Evolutionary conservation across 257 asterid genomes (phyloP).

Genomic region (Nicotiana paniculata): DNA sequence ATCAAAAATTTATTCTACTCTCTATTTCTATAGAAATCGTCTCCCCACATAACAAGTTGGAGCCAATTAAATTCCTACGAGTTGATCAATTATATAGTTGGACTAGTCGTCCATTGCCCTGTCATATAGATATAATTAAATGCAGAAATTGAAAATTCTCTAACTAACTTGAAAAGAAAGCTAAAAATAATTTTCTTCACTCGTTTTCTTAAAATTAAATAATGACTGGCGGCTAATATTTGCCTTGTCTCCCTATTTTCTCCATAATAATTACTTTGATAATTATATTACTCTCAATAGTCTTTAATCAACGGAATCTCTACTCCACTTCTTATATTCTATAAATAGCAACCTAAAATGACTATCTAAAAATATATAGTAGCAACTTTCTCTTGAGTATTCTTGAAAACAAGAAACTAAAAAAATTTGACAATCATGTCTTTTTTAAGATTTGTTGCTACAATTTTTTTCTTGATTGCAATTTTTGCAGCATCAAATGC

Average conservation of each 20-base stretch:
- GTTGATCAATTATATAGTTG: too few species aligned
- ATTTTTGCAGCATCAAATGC: conserved; percentile 2
- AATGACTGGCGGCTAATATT: background rate
- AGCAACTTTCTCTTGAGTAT: background rate
- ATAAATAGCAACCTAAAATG: conserved; percentile 1
- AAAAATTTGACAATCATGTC: background rate
- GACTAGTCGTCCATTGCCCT: background rate
- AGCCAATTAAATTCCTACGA: background rate
- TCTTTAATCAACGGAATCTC: too few species aligned
- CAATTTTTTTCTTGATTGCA: background rate
- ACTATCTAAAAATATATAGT: background rate
- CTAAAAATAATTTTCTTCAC: background rate
- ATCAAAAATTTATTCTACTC: background rate
- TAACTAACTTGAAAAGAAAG: background rate
- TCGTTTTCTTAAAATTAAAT: background rate
- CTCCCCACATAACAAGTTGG: background rate
- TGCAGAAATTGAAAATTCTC: background rate
- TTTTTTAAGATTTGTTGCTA: background rate
- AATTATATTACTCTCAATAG: background rate
- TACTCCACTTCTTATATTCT: background rate
- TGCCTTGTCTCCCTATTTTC: background rate
- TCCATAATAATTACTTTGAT: background rate
- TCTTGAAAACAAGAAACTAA: background rate
- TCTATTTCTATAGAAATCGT: background rate
- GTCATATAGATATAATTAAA: background rate